These are phyloP conservation scores for Ganoderma sp. DNA, from an alignment of 1,284 basidiomycete species.

Conservation along the genomic window DNA sequence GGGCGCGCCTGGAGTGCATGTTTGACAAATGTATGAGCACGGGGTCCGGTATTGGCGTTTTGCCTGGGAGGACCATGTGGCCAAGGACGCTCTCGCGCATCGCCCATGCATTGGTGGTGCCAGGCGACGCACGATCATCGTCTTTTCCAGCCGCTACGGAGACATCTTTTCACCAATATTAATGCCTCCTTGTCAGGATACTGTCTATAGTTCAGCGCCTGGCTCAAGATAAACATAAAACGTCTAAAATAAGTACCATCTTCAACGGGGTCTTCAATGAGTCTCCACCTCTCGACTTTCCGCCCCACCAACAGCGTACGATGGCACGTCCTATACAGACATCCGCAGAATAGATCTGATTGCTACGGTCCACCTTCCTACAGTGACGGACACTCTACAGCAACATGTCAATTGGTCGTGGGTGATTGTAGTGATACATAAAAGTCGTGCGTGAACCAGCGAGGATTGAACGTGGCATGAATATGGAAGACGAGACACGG, in stretches of 20 bases:
- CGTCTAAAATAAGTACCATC: neutral
- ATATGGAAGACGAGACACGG: neutral
- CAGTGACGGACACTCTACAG: neutral
- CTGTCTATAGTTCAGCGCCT: neutral
- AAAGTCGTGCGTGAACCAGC: conserved; percentile 4
- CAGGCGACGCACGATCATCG: neutral
- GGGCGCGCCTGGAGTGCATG: neutral
- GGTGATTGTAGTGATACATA: conserved; percentile 9
- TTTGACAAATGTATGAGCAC: too few species aligned
- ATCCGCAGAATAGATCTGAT: too few species aligned
- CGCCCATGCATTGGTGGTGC: neutral
- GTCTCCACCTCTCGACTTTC: neutral
- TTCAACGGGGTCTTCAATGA: neutral
- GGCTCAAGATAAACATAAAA: neutral
- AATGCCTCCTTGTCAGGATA: neutral
- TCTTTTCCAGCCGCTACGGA: neutral
- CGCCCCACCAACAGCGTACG: too few species aligned
- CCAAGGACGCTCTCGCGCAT: neutral
- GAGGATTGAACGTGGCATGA: neutral
- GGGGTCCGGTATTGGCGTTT: neutral
- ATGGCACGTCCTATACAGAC: too few species aligned
- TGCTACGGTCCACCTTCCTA: neutral
- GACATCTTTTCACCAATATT: neutral
- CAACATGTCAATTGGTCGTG: neutral
- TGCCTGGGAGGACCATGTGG: neutral